Percentiles rank a stretch among this genome's conserved stretches.
Evolutionary conservation across 345 rosid genomes (phyloP).

Genomic region (Cochlearia excelsa): DNA sequence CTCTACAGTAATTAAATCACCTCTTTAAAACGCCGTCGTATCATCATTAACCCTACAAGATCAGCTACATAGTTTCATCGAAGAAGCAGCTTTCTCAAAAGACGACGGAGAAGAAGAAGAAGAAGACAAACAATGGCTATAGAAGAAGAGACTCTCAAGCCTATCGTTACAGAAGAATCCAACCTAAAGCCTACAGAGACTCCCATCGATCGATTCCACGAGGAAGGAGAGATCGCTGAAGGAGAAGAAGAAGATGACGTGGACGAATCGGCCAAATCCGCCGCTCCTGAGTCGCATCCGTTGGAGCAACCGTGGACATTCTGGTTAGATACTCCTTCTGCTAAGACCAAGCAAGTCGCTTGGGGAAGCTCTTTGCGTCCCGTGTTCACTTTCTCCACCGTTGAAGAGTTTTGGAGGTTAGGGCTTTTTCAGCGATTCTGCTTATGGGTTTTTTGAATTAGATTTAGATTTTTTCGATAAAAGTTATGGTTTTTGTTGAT

Average conservation of each 20-base stretch:
- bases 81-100: too few species aligned
- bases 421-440: neutral
- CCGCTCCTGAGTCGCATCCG: conserved; percentile 46
- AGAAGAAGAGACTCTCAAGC: conserved; percentile 37
- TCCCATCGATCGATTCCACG: conserved; percentile 37
- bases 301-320: conserved; percentile 89
- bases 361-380: conserved; percentile 87
- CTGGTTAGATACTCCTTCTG: conserved; percentile 75
- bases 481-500: neutral
- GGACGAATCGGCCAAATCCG: conserved; percentile 39
- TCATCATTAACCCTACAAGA: too few species aligned
- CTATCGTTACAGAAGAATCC: conserved; percentile 30
- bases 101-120: too few species aligned
- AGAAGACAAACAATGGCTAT: too few species aligned
- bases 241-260: too few species aligned
- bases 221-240: conserved; percentile 59
- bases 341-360: conserved; percentile 50
- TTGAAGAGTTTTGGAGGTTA: conserved; percentile 87
- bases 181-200: conserved; percentile 37
- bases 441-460: neutral
- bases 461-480: neutral
- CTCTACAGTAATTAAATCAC: too few species aligned
- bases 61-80: too few species aligned
- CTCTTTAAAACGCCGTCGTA: too few species aligned
- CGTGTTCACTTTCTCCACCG: conserved; percentile 64